Evolutionary conservation across 306 rosid species (phyloP).

Genomic region (Rosa lucieae): DNA sequence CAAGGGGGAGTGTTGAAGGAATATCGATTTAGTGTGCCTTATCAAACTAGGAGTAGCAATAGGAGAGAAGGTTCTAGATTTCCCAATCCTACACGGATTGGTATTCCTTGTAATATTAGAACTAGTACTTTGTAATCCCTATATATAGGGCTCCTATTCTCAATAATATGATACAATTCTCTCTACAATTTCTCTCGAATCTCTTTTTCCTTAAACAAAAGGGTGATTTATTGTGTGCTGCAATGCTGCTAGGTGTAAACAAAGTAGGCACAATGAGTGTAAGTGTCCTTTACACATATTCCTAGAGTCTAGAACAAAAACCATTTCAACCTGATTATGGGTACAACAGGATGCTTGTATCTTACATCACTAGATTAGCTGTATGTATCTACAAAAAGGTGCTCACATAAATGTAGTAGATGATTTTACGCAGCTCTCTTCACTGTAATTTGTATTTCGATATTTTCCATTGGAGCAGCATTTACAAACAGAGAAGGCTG

Average conservation of each 20-base stretch:
- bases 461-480: slow-evolving; percentile 19
- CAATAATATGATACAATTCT: too few species aligned
- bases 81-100: too few species aligned
- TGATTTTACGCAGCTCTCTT: neutral
- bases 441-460: neutral
- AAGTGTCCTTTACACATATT: neutral
- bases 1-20: too few species aligned
- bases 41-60: too few species aligned
- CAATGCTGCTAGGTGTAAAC: neutral
- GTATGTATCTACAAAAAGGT: slow-evolving; percentile 31
- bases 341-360: slow-evolving; percentile 15
- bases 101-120: too few species aligned
- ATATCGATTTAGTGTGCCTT: too few species aligned
- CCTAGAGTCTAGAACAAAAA: slow-evolving; percentile 13
- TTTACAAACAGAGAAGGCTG: slow-evolving; percentile 84
- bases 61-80: too few species aligned
- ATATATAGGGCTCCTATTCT: too few species aligned
- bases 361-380: slow-evolving; percentile 20
- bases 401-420: neutral
- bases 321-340: slow-evolving; percentile 9
- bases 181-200: too few species aligned
- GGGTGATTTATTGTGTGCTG: neutral
- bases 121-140: too few species aligned
- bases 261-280: neutral
- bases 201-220: too few species aligned